Conservation (phyloP, 495 filamentous ascomycete species). For the Darksidea phi region DNA sequence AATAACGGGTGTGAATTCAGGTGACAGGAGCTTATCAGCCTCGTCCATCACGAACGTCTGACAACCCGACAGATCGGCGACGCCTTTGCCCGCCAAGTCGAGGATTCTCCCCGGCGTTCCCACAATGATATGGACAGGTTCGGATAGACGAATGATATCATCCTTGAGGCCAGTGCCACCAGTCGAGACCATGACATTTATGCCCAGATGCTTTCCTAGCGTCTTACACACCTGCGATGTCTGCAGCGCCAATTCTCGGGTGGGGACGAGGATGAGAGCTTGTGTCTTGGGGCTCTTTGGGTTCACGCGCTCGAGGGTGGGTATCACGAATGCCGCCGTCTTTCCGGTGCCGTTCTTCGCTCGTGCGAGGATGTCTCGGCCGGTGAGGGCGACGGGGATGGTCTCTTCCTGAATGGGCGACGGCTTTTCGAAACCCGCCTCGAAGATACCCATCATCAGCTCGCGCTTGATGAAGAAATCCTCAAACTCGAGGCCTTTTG, state of each 20-base stretch:
- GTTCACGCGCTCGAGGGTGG: constrained; percentile 91
- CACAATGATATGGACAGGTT: constrained; percentile 95
- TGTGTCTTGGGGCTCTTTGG: constrained; percentile 93
- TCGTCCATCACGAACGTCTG: constrained; percentile 99
- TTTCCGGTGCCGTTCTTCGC: constrained; percentile 99
- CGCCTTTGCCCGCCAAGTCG: constrained; percentile 89
- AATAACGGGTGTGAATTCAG: constrained; percentile 95
- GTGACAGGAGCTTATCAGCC: constrained; percentile 93
- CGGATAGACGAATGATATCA: constrained; percentile 91
- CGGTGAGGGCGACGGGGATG: constrained; percentile 92
- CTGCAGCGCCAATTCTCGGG: constrained; percentile 95
- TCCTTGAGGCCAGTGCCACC: constrained; percentile 93
- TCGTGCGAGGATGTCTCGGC: constrained; percentile 90
- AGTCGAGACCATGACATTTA: constrained; percentile 99
- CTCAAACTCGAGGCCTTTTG: constrained; percentile 95
- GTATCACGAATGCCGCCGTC: constrained; percentile 96
- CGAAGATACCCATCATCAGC: constrained; percentile 97
- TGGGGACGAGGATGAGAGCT: constrained; percentile 92
- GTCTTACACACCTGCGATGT: constrained; percentile 99
- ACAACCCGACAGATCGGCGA: constrained; percentile 94
- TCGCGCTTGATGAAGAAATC: constrained; percentile 93
- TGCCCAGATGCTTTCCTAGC: constrained; percentile 89
- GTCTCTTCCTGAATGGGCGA: constrained; percentile 99
- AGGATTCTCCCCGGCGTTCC: constrained; percentile 95
- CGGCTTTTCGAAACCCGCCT: constrained; percentile 97